Percentiles rank a stretch among this genome's conserved stretches.
Evolutionary conservation across 768 basidiomycete species (phyloP).

Genomic region (Tremella fuciformis): DNA sequence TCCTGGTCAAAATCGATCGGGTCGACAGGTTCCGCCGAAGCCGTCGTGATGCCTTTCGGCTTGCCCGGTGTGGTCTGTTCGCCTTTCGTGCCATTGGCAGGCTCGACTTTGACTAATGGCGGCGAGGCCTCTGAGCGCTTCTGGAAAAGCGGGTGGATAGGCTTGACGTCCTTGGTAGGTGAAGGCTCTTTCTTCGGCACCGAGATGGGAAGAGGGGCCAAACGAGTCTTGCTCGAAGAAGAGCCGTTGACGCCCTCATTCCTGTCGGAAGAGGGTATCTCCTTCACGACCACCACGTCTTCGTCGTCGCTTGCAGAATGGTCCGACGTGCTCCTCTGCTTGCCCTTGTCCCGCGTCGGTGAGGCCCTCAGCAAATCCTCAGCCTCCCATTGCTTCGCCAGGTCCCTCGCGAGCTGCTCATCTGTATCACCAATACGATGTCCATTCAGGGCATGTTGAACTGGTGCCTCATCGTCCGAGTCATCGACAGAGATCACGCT

Average conservation of each 20-base stretch:
- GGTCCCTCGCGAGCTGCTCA: not conserved
- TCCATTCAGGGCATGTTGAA: not conserved
- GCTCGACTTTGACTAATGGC: conserved; percentile 3
- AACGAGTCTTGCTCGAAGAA: conserved; percentile 23
- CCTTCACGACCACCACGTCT: conserved; percentile 2
- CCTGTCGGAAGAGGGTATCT: conserved; percentile 19
- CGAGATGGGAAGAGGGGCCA: conserved; percentile 13
- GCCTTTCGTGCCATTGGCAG: conserved; percentile 16
- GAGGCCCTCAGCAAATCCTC: not conserved
- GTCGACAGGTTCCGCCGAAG: conserved; percentile 32
- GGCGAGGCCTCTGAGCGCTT: not conserved
- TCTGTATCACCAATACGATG: not conserved
- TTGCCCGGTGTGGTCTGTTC: conserved; percentile 19
- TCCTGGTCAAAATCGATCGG: conserved; percentile 48
- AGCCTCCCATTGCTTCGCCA: not conserved
- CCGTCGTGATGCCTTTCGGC: conserved; percentile 23
- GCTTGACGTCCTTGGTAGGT: conserved; percentile 9
- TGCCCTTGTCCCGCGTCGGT: conserved; percentile 1
- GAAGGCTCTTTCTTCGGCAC: not conserved
- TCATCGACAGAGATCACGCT: conserved; percentile 21
- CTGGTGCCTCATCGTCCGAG: conserved; percentile 18
- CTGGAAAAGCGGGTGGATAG: conserved; percentile 23
- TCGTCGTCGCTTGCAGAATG: not conserved
- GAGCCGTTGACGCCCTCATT: conserved; percentile 34
- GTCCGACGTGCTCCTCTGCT: conserved; percentile 12